Percentiles rank a stretch among this genome's conserved stretches.
Conservation (phyloP, 1,284 basidiomycete species). For the Microbotryum saponariae region DNA sequence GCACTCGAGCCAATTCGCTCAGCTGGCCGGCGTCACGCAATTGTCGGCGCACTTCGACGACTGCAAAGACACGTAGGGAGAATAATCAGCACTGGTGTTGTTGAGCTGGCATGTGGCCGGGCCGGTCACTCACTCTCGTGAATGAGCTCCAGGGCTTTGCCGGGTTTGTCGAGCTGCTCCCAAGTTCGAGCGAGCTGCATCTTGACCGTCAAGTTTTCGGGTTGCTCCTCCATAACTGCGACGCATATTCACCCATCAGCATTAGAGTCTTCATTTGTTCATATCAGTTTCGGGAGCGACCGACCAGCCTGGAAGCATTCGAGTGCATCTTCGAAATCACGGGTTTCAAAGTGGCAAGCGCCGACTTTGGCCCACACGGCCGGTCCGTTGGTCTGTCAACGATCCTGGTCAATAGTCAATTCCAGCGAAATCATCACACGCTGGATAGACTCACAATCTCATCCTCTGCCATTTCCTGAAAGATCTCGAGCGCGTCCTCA, state of each 20-base stretch:
- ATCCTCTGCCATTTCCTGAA: constrained; percentile 63
- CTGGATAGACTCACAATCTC: constrained; percentile 49
- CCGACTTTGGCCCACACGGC: constrained; percentile 33
- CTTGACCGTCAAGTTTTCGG: constrained; percentile 68
- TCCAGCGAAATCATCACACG: not conserved
- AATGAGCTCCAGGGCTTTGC: constrained; percentile 75
- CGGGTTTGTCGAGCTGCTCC: constrained; percentile 65
- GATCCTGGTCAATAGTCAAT: not conserved
- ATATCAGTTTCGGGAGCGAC: constrained; percentile 29
- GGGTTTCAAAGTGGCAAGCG: constrained; percentile 53
- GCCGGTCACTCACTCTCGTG: constrained; percentile 57
- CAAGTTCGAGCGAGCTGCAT: constrained; percentile 83
- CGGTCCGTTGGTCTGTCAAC: constrained; percentile 31
- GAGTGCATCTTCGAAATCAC: constrained; percentile 63
- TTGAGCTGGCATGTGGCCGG: constrained; percentile 33
- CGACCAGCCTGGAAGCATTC: constrained; percentile 75
- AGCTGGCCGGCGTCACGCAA: constrained; percentile 15
- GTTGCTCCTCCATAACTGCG: constrained; percentile 64
- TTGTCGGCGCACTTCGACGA: constrained; percentile 20
- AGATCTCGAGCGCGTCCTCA: constrained; percentile 66
- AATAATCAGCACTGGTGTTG: constrained; percentile 38
- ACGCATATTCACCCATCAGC: not conserved
- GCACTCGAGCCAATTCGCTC: constrained; percentile 3
- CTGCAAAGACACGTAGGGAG: constrained; percentile 2
- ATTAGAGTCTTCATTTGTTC: not conserved